Percentiles rank a stretch among this genome's conserved stretches.
Conservation (phyloP, 108 stramenopile genomes). For the Epipyxis sp. region DNA sequence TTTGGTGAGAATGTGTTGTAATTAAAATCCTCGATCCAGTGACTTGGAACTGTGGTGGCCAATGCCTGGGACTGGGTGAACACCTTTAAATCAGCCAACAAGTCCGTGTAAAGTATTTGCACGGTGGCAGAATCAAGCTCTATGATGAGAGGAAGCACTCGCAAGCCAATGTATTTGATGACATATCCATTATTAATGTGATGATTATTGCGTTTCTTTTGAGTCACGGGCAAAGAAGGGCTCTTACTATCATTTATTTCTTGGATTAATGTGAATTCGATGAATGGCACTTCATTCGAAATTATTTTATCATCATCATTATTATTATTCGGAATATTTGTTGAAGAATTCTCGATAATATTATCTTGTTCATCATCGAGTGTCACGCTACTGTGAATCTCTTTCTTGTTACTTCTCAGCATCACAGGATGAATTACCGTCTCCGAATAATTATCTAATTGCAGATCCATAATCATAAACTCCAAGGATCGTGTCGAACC, state of each 20-base stretch:
- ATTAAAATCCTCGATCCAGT: slow-evolving; percentile 10
- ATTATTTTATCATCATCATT: too few relatives aligned
- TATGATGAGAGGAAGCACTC: background rate
- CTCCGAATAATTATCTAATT: slow-evolving; percentile 31
- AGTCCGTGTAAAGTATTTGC: slow-evolving; percentile 14
- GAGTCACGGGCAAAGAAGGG: background rate
- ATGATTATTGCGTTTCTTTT: too few relatives aligned
- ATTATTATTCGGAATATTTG: background rate
- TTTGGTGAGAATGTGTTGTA: background rate
- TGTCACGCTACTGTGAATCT: background rate
- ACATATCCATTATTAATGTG: too few relatives aligned
- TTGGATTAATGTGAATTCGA: background rate
- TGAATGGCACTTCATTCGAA: background rate
- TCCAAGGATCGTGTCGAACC: background rate
- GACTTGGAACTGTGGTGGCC: background rate
- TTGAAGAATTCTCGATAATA: background rate
- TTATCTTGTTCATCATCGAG: background rate
- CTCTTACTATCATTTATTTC: background rate
- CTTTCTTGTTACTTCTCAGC: slow-evolving; percentile 21
- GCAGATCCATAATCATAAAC: slow-evolving; percentile 9
- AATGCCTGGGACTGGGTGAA: background rate
- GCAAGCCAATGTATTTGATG: slow-evolving; percentile 11
- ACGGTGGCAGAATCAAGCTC: slow-evolving; percentile 27
- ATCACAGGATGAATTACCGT: slow-evolving; percentile 7
- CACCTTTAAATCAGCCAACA: slow-evolving; percentile 9